Conservation (phyloP, 2,329 filamentous ascomycete genomes). For the Diaporthe sp. region DNA sequence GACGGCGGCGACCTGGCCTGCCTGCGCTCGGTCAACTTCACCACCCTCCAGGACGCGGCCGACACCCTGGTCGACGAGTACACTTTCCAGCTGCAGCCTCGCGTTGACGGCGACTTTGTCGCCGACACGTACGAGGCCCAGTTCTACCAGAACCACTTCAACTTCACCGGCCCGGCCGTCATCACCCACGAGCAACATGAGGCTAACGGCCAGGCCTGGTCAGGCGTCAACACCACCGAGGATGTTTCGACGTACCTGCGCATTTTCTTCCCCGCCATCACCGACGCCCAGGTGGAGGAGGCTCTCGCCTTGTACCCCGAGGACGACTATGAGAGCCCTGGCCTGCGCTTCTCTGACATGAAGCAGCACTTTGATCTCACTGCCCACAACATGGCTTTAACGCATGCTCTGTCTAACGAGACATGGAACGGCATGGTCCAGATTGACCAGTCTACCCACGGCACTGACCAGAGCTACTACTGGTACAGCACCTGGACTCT, state of each 20-base stretch:
- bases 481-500: constrained; percentile 49
- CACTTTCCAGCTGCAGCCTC: constrained; percentile 52
- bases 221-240: constrained; percentile 49
- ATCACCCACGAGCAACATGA: constrained; percentile 54
- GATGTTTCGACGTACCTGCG: constrained; percentile 50
- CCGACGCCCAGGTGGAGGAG: constrained; percentile 49
- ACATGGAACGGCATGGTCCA: constrained; percentile 54
- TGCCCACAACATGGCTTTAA: constrained; percentile 51
- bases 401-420: constrained; percentile 51
- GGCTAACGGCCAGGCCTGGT: constrained; percentile 48
- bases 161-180: constrained; percentile 52
- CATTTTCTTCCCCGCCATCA: constrained; percentile 52
- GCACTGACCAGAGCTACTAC: constrained; percentile 54
- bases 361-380: constrained; percentile 52
- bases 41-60: constrained; percentile 45
- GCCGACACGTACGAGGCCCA: constrained; percentile 53
- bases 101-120: constrained; percentile 53
- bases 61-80: constrained; percentile 46
- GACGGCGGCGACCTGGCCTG: constrained; percentile 47
- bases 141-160: constrained; percentile 53
- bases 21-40: constrained; percentile 46
- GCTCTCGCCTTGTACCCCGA: constrained; percentile 50
- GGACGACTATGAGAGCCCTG: constrained; percentile 50
- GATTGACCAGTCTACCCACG: constrained; percentile 50
- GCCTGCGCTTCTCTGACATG: constrained; percentile 53